Percentiles rank a stretch among this genome's conserved stretches.
These are phyloP conservation scores for Hippophae rhamnoides DNA, from an alignment of 306 rosid species.

Conservation along the genomic window DNA sequence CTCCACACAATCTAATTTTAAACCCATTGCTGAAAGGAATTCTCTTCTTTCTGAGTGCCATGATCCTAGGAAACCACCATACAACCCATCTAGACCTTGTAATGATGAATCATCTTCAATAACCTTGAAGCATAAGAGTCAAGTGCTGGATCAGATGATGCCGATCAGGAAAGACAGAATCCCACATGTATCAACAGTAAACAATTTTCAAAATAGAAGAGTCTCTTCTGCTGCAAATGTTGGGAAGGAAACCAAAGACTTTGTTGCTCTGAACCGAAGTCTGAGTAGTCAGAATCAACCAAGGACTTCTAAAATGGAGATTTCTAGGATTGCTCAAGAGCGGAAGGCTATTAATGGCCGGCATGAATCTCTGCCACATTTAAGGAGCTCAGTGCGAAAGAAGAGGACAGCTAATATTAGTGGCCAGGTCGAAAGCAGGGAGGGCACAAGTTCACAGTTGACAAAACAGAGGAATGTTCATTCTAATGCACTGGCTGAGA, in stretches of 20 bases:
- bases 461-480: slow-evolving; percentile 25
- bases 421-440: slow-evolving; percentile 28
- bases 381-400: slow-evolving; percentile 44
- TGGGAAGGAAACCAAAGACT: slow-evolving; percentile 45
- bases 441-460: slow-evolving; percentile 27
- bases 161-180: slow-evolving; percentile 25
- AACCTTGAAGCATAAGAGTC: slow-evolving; percentile 31
- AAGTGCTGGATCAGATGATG: slow-evolving; percentile 33
- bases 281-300: slow-evolving; percentile 37
- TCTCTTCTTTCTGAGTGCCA: slow-evolving; percentile 25
- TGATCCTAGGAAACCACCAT: slow-evolving; percentile 33
- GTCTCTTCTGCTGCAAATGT: slow-evolving; percentile 37
- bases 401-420: slow-evolving; percentile 41
- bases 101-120: slow-evolving; percentile 34
- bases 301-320: slow-evolving; percentile 39
- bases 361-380: slow-evolving; percentile 34
- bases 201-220: slow-evolving; percentile 37
- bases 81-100: slow-evolving; percentile 26
- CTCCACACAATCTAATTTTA: slow-evolving; percentile 12
- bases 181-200: slow-evolving; percentile 31
- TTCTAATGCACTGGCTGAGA: slow-evolving; percentile 29
- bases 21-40: slow-evolving; percentile 27
- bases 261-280: slow-evolving; percentile 63
- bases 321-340: slow-evolving; percentile 42
- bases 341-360: slow-evolving; percentile 39